A percentile compares a stretch with the other conserved stretches of the same genome.
Conservation (phyloP, 805 yeast species). For the Wickerhamiella spandovensis region DNA sequence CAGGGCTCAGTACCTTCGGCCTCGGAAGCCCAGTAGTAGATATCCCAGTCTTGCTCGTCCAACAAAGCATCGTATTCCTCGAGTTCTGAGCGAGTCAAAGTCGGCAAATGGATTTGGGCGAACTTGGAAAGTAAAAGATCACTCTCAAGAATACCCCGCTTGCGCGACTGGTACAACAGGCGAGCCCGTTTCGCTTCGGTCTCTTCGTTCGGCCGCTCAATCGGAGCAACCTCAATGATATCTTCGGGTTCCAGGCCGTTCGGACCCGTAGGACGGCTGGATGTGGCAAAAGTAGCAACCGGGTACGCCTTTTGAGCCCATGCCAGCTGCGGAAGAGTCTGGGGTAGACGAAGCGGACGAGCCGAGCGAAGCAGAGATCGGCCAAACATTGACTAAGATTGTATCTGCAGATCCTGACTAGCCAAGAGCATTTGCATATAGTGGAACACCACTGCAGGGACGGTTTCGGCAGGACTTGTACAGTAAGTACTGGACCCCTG, state of each 20-base stretch:
- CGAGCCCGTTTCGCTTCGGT: constrained; percentile 73
- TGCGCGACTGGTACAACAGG: constrained; percentile 77
- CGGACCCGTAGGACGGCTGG: neutral
- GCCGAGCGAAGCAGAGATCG: neutral
- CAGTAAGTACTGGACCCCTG: too few species aligned
- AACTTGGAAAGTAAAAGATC: constrained; percentile 76
- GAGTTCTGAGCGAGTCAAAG: constrained; percentile 49
- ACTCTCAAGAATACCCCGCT: constrained; percentile 89
- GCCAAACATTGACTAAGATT: neutral
- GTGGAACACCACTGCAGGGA: too few species aligned
- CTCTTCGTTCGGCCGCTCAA: constrained; percentile 61
- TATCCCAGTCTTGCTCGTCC: constrained; percentile 98
- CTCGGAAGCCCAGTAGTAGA: constrained; percentile 92
- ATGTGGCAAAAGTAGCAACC: neutral
- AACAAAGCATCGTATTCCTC: constrained; percentile 71
- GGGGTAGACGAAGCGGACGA: too few species aligned
- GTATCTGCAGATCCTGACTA: too few species aligned
- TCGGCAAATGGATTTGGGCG: constrained; percentile 58
- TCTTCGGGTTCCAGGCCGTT: neutral
- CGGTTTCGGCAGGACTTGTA: too few species aligned
- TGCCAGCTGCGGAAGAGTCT: neutral
- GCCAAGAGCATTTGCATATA: too few species aligned
- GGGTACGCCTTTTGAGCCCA: neutral
- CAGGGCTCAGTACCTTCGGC: constrained; percentile 64
- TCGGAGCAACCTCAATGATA: constrained; percentile 55